These are phyloP conservation scores for Sextonia rubra DNA, from an alignment of 164 flowering plant genomes.

Conservation along the genomic window DNA sequence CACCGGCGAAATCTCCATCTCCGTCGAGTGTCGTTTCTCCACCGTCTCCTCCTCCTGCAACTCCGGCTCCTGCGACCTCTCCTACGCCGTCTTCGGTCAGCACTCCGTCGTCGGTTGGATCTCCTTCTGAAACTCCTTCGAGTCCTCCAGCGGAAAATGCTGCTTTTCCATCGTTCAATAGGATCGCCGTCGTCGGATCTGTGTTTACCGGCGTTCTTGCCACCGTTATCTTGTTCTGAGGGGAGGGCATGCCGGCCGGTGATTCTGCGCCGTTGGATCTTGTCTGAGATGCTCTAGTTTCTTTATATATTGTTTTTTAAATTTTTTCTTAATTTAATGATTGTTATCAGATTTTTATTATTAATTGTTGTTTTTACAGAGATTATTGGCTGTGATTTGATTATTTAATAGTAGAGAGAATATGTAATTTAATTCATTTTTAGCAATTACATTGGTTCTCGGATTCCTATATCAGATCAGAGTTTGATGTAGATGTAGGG, in stretches of 20 bases:
- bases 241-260: neutral
- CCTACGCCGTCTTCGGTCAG: neutral
- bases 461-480: no score
- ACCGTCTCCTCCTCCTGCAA: neutral
- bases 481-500: no score
- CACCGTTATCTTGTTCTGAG: neutral
- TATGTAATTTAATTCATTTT: no score
- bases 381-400: no score
- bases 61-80: neutral
- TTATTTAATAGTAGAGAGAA: no score
- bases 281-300: neutral
- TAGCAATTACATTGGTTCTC: no score
- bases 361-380: no score
- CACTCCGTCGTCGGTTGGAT: neutral
- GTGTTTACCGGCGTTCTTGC: neutral
- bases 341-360: no score
- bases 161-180: neutral
- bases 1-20: constrained; percentile 1
- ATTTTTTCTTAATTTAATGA: neutral
- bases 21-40: neutral
- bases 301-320: neutral
- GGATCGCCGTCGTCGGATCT: constrained; percentile 8
- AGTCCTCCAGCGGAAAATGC: neutral
- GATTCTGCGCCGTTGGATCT: constrained; percentile 2
- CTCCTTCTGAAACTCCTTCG: neutral